A percentile compares a stretch with the other conserved stretches of the same genome.
These are phyloP conservation scores for Prunus dulcis DNA, from an alignment of 306 rosid species.

Conservation along the genomic window DNA sequence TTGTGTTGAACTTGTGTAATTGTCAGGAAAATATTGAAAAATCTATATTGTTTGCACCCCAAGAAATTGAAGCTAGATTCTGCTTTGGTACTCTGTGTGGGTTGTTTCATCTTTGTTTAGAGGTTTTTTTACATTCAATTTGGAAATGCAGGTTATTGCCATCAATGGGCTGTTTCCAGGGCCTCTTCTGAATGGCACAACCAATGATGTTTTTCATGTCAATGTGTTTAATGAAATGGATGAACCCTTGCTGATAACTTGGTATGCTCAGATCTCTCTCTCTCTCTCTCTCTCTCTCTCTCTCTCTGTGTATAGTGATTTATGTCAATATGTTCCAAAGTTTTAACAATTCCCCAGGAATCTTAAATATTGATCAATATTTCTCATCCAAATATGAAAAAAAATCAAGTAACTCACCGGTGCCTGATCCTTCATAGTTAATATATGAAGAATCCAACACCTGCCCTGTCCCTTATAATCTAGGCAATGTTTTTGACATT, in stretches of 20 bases:
- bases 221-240: conserved; percentile 50
- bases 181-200: conserved; percentile 65
- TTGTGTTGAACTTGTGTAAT: too few species aligned
- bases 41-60: too few species aligned
- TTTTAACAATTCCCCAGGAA: not conserved
- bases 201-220: conserved; percentile 49
- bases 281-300: not conserved
- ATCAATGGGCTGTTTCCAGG: conserved; percentile 77
- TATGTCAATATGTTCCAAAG: not conserved
- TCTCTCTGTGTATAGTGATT: not conserved
- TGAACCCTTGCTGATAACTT: conserved; percentile 63
- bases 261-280: conserved; percentile 28
- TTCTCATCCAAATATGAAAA: not conserved
- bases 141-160: conserved; percentile 41
- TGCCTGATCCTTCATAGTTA: too few species aligned
- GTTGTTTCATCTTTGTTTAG: not conserved
- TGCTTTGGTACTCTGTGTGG: too few species aligned
- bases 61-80: too few species aligned
- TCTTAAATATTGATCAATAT: not conserved
- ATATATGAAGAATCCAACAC: too few species aligned
- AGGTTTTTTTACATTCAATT: not conserved
- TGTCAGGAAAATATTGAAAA: too few species aligned
- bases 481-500: not conserved
- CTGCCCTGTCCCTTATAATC: too few species aligned
- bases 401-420: too few species aligned